phyloP scores from a whole-genome alignment of 441 rosid genomes.

The Pelargonium australe region DNA sequence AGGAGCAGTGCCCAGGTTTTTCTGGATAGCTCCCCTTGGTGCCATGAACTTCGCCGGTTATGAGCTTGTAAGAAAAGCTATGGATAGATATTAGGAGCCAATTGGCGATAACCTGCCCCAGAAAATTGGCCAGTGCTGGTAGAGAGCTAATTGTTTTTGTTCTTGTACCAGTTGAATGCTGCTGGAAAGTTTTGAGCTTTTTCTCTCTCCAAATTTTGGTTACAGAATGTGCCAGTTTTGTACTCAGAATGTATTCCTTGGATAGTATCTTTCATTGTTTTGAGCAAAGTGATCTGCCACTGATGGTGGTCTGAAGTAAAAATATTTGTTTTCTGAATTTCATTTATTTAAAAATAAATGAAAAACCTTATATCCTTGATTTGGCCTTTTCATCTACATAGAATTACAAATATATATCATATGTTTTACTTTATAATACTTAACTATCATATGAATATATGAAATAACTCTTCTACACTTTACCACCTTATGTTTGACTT shows the following conservation, averaged over 20 bases:
- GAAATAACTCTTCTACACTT: no score
- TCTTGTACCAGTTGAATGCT: slow-evolving; percentile 11
- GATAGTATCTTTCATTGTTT: not conserved
- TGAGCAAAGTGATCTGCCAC: no score
- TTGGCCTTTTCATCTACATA: no score
- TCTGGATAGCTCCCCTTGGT: slow-evolving; percentile 98
- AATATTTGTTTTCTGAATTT: no score
- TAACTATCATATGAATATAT: no score
- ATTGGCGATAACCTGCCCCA: slow-evolving; percentile 23
- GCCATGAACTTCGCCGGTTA: slow-evolving; percentile 99
- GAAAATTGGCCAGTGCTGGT: slow-evolving; percentile 17
- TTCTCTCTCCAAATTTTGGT: slow-evolving; percentile 11
- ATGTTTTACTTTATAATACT: no score
- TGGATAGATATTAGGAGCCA: slow-evolving; percentile 54
- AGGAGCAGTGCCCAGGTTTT: slow-evolving; percentile 91
- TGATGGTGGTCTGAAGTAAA: no score
- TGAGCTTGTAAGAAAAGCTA: slow-evolving; percentile 81
- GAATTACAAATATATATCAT: no score
- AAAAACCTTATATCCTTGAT: no score
- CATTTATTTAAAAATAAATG: no score
- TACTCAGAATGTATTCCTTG: slow-evolving; percentile 12
- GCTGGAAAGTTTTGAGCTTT: slow-evolving; percentile 24
- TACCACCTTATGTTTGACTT: no score
- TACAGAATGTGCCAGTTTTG: slow-evolving; percentile 20
- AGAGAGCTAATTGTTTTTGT: not conserved